Conservation (phyloP, 2,329 filamentous ascomycete species). For the Aspergillus luchuensis region DNA sequence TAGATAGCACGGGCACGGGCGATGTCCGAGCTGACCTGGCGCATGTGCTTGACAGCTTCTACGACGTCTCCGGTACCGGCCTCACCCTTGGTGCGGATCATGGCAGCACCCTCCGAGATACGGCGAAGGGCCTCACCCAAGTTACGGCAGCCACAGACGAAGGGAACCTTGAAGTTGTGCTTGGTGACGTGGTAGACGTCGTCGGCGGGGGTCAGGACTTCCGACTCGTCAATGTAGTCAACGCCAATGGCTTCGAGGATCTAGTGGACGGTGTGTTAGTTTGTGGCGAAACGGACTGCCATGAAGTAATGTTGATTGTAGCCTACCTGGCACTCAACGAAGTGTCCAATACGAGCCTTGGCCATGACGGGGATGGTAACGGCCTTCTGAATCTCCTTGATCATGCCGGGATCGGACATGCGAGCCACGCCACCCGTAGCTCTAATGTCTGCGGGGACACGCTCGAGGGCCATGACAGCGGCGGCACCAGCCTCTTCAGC, state of each 20-base stretch:
- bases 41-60: slow-evolving; percentile 95
- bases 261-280: slow-evolving; percentile 44
- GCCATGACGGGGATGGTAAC: slow-evolving; percentile 99
- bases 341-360: slow-evolving; percentile 95
- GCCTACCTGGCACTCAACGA: slow-evolving; percentile 85
- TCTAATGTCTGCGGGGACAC: slow-evolving; percentile 94
- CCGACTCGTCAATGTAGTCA: slow-evolving; percentile 97
- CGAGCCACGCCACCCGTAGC: slow-evolving; percentile 88
- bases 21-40: slow-evolving; percentile 83
- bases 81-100: slow-evolving; percentile 99
- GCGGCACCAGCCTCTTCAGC: slow-evolving; percentile 94
- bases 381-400: slow-evolving; percentile 89
- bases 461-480: slow-evolving; percentile 98
- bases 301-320: neutral
- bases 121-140: slow-evolving; percentile 88
- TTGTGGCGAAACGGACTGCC: neutral
- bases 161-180: slow-evolving; percentile 76
- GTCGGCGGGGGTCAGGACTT: slow-evolving; percentile 95
- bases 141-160: slow-evolving; percentile 95
- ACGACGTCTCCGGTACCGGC: slow-evolving; percentile 96
- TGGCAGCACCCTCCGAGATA: slow-evolving; percentile 90
- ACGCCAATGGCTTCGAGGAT: slow-evolving; percentile 93
- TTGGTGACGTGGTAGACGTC: slow-evolving; percentile 91
- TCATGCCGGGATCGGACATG: slow-evolving; percentile 95
- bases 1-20: slow-evolving; percentile 65